phyloP scores from a whole-genome alignment of 257 asterid species.

The Solanum clarkiae region DNA sequence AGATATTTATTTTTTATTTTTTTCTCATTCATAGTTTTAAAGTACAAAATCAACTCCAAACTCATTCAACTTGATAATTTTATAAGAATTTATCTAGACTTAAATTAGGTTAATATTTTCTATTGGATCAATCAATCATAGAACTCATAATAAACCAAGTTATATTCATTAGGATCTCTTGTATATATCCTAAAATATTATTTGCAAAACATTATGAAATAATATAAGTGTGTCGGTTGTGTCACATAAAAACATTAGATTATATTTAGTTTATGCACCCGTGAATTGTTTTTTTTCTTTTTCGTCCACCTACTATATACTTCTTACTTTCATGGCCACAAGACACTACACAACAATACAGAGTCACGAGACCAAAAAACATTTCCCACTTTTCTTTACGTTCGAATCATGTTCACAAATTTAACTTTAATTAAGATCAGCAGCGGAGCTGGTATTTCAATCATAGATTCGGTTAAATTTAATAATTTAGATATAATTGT shows the following conservation, averaged over 20 bases:
- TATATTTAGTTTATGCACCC: conserved; percentile 7
- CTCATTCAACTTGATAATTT: not conserved
- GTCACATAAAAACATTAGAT: not conserved
- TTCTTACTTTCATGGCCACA: conserved; percentile 26
- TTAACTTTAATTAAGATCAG: not conserved
- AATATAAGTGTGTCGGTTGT: not conserved
- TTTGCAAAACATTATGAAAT: not conserved
- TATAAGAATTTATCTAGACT: not conserved
- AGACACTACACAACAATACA: conserved; percentile 38
- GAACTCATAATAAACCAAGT: not conserved
- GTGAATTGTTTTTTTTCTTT: conserved; percentile 15
- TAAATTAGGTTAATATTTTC: not conserved
- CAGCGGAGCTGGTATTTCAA: not conserved
- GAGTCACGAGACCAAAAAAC: conserved; percentile 41
- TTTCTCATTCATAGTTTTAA: too few relatives aligned
- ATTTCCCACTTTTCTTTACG: not conserved
- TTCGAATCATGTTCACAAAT: conserved; percentile 4
- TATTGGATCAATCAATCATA: not conserved
- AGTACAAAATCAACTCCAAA: not conserved
- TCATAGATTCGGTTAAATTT: not conserved
- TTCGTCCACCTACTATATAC: conserved; percentile 1
- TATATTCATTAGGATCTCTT: not conserved
- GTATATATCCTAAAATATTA: not conserved
- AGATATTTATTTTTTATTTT: too few relatives aligned
- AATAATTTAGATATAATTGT: too few relatives aligned